Conservation (phyloP, 208 protist species). For the Endotrypanum monterogeii region DNA sequence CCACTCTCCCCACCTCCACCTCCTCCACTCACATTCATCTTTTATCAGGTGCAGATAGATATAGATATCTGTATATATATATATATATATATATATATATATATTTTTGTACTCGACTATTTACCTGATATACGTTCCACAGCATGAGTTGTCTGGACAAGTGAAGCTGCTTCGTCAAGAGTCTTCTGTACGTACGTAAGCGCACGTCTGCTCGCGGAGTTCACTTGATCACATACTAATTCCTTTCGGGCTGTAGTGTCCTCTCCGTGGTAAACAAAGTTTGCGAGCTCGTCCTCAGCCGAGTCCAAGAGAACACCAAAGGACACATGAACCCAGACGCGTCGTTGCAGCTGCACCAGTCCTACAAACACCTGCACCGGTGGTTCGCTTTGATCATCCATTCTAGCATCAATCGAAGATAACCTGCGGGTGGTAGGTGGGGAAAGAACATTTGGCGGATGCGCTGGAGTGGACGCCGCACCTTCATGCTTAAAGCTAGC, state of each 20-base stretch:
- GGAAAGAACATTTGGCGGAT: background rate
- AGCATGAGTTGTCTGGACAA: background rate
- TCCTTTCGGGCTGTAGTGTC: background rate
- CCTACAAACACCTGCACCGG: constrained; percentile 32
- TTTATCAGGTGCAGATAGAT: background rate
- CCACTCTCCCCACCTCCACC: too few species aligned
- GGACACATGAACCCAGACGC: constrained; percentile 34
- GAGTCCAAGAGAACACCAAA: constrained; percentile 11
- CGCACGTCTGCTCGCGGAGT: background rate
- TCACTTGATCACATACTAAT: background rate
- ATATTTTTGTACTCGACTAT: background rate
- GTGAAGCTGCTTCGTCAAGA: background rate
- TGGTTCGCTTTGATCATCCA: background rate
- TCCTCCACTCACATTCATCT: background rate
- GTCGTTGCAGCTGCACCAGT: constrained; percentile 45
- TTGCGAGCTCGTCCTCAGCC: background rate
- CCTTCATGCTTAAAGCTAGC: too few species aligned
- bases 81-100: background rate
- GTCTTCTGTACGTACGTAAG: background rate
- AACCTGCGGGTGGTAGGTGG: background rate
- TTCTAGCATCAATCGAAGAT: background rate
- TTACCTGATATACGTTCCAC: background rate
- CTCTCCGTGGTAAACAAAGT: background rate
- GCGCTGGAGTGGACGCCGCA: background rate
- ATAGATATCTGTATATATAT: too few species aligned